Evolutionary conservation across 257 asterid genomes (phyloP).

Genomic region (Nicotiana benthamiana): DNA sequence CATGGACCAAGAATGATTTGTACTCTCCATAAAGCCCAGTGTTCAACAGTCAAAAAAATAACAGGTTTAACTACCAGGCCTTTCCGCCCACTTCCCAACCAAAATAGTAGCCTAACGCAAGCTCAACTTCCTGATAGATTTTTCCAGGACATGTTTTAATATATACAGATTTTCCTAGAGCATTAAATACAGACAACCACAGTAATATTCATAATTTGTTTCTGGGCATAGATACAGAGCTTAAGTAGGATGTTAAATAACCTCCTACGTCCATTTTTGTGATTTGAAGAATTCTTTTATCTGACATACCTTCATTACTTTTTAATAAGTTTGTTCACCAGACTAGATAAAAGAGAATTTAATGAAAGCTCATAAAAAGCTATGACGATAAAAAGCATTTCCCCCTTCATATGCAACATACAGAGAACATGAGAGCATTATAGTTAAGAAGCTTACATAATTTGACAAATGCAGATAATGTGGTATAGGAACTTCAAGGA

Average conservation of each 20-base stretch:
- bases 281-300: background rate
- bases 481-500: conserved; percentile 22
- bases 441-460: conserved; percentile 25
- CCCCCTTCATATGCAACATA: background rate
- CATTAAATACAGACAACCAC: background rate
- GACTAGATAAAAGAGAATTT: background rate
- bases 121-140: too few relatives aligned
- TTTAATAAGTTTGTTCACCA: background rate
- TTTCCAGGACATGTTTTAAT: too few relatives aligned
- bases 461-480: conserved; percentile 12
- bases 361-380: background rate
- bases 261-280: background rate
- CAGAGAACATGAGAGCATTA: background rate
- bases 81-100: background rate
- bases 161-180: too few relatives aligned
- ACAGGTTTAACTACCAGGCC: background rate
- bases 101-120: too few relatives aligned
- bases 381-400: background rate
- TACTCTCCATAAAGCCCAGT: background rate
- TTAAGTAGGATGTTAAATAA: background rate
- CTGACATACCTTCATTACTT: background rate
- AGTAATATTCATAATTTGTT: background rate
- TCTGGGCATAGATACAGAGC: background rate
- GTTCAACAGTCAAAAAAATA: too few relatives aligned
- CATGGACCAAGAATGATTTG: background rate